Base-by-base conservation (phyloP, 306 rosid species). In the Acacia acuminata region DNA sequence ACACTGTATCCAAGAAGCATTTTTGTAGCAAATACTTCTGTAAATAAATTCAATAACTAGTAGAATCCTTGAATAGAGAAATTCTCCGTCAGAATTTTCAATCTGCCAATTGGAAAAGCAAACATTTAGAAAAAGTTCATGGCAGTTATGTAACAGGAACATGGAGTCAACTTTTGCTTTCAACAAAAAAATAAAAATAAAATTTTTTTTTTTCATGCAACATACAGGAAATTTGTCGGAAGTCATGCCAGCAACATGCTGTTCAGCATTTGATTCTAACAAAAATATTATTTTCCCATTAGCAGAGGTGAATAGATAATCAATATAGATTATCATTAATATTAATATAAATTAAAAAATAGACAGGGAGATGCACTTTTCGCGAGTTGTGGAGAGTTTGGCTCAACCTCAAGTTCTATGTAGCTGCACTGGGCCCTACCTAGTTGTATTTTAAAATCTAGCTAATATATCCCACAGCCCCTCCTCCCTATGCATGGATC, bases 41-140 rank as follows among this genome's bases (percentile, higher is more conserved):
- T 50, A 77, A 55, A 92, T 84, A 86, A 96, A 96, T 89, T 87
- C 87, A 79, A 93, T 81, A 84, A 88, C 84, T 71, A 83, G 83
- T 82, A 82, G 58, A 81, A 96, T 85, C 84, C 91, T 89, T 8
- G 92, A 88, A 86, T 96, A 96, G 64, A 93, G 86, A 80, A 87
- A 79, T 84, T 91, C 92, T 10, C 94, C 91, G 20, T 90, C 93
- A 81, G 81, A 66, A 68, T 83, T 81, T 66, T 89, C 91, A 73
- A 83, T 80, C 98, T 96, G 94, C 78, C 86, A 82, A 84, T 30
- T 47, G 68, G 65, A 25, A 78, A 83, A 74, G 17, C 66, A 81
- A 24, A 82, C 69, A 77, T 61, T 79, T 55, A 84, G 85, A 68
- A 73, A 82, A 84, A 80, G 65, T 2, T 17, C 36, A 30, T 30